Percentiles rank a stretch among this genome's conserved stretches.
These are phyloP conservation scores for Leucoagaricus sp. DNA, from an alignment of 1,284 basidiomycete genomes.

Conservation along the genomic window DNA sequence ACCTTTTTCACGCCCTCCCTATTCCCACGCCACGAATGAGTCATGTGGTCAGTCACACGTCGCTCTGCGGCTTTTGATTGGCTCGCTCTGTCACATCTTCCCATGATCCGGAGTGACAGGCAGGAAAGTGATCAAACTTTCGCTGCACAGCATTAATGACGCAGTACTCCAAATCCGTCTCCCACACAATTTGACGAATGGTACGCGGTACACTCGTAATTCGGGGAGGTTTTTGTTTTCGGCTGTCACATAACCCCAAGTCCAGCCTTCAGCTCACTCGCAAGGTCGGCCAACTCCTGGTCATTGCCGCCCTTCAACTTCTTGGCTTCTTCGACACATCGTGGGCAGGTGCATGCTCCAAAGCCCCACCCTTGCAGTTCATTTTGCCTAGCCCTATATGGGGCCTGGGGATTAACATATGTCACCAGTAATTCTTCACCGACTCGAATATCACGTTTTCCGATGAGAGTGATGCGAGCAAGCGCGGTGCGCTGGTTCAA, in stretches of 20 bases:
- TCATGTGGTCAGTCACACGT: slow-evolving; percentile 15
- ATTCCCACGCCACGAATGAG: slow-evolving; percentile 29
- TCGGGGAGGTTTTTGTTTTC: not conserved
- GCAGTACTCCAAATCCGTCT: too few relatives aligned
- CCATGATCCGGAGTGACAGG: too few relatives aligned
- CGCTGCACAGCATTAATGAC: too few relatives aligned
- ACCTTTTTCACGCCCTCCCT: slow-evolving; percentile 24
- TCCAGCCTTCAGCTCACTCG: slow-evolving; percentile 33
- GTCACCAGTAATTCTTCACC: slow-evolving; percentile 80
- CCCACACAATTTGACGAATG: too few relatives aligned
- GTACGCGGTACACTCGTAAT: not conserved
- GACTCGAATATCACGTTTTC: slow-evolving; percentile 59
- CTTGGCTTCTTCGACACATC: slow-evolving; percentile 57
- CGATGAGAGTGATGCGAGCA: slow-evolving; percentile 72
- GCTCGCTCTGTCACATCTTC: too few relatives aligned
- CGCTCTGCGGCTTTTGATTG: too few relatives aligned
- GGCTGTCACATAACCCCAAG: slow-evolving; percentile 33
- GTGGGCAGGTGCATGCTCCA: slow-evolving; percentile 65
- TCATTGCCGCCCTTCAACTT: slow-evolving; percentile 24
- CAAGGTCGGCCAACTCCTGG: slow-evolving; percentile 39
- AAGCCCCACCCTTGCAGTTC: slow-evolving; percentile 77
- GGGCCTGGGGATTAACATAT: slow-evolving; percentile 72
- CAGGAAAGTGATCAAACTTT: too few relatives aligned
- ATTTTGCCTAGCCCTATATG: slow-evolving; percentile 54
- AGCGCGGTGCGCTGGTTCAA: slow-evolving; percentile 63